Base-by-base conservation (phyloP, 2,329 filamentous ascomycete species). In the Clonostachys solani region DNA sequence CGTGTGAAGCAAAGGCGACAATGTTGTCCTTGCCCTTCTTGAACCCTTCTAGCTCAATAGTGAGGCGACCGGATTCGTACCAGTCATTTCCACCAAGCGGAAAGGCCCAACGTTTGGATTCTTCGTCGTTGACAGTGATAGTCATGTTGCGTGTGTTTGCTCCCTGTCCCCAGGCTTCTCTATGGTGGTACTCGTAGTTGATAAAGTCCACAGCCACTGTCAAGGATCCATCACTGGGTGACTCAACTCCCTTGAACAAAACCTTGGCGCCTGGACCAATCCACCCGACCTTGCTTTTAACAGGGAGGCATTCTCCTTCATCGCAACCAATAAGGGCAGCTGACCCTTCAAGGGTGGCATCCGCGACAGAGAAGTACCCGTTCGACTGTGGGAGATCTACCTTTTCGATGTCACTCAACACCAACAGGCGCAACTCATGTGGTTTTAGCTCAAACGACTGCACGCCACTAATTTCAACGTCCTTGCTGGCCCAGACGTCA, bases 81-180 rank as follows among this genome's bases (percentile, higher is more conserved):
- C 77, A 80, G 47, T 77, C 68, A 3, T 67, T 62, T 0, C 74
- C 77, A 1, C 72, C 69, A 13, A 79, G 60, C 0, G 75, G 75
- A 18, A 77, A 75, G 1, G 75, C 73, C 51, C 76, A 72, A 1
- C 74, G 58, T 53, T 74, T 72, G 1, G 64, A 58, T 1, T 53
- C 47, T 0, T 58, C 60, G 2, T 62, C 67, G 23, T 79, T 79
- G n/a, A 79, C 65, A 0, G 64, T 55, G 13, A 80, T 58, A 0
- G 74, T 75, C 55, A 77, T 64, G 46, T 78, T 78, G 1, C 74
- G 60, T 0, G 74, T 70, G 52, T 78, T 80, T 1, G 68, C 64
- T 0, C 71, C 75, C 51, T 57, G 67, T 0, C 53, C 66, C 61
- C 73, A 77, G 0, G 69, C 60, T 8, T n/a, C 15, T 0, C 38